Evolutionary conservation across 176 grass and related monocot species (phyloP).

Genomic region (Secale cereale): DNA sequence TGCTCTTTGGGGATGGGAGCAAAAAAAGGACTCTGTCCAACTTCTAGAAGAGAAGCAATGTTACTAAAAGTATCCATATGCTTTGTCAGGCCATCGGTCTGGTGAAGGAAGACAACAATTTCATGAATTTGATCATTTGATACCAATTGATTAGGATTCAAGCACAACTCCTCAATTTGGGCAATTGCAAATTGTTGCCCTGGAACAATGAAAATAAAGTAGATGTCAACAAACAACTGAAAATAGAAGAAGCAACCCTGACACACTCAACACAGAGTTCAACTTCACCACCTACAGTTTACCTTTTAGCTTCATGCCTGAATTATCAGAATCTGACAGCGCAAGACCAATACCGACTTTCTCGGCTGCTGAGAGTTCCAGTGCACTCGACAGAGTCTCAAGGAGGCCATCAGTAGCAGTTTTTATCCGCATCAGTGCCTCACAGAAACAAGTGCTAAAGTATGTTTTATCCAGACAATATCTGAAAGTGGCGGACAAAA

Average conservation of each 20-base stretch:
- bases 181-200: conserved; percentile 70
- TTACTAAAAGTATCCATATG: conserved; percentile 63
- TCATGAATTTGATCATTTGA: conserved; percentile 67
- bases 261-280: neutral
- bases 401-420: conserved; percentile 46
- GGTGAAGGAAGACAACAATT: conserved; percentile 59
- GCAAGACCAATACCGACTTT: conserved; percentile 63
- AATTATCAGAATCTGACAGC: conserved; percentile 66
- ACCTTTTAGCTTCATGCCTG: conserved; percentile 61
- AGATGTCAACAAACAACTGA: neutral
- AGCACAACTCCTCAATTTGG: conserved; percentile 67
- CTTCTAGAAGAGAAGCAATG: conserved; percentile 51
- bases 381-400: conserved; percentile 48
- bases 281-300: conserved; percentile 5
- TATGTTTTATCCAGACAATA: conserved; percentile 65
- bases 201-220: conserved; percentile 27
- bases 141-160: conserved; percentile 44
- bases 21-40: conserved; percentile 42
- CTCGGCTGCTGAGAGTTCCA: conserved; percentile 58
- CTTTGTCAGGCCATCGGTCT: conserved; percentile 51
- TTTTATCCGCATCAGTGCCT: conserved; percentile 34
- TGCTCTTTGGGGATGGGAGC: conserved; percentile 35
- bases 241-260: conserved; percentile 17
- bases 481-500: conserved; percentile 55
- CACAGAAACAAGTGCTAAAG: conserved; percentile 55